Evolutionary conservation across 106 monocot species (phyloP).

Genomic region (Allium sativum): DNA sequence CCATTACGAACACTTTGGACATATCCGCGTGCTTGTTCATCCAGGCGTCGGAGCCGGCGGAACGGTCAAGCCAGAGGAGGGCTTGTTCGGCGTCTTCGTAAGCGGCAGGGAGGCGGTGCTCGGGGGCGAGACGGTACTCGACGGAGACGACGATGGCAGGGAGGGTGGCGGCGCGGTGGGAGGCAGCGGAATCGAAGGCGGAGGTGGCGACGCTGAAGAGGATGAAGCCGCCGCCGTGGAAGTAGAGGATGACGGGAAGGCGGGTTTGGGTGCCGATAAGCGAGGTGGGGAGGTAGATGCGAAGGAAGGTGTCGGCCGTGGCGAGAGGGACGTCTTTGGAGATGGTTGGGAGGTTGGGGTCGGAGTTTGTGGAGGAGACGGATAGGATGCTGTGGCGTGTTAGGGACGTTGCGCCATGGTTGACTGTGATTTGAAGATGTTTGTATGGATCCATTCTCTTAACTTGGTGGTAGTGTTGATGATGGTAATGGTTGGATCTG

Average conservation of each 20-base stretch:
- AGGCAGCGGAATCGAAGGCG: conserved; percentile 28
- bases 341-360: neutral
- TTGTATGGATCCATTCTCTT: neutral
- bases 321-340: conserved; percentile 1
- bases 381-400: neutral
- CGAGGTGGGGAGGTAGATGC: neutral
- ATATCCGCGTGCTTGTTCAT: conserved; percentile 13
- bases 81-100: conserved; percentile 46
- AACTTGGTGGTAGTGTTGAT: too few relatives aligned
- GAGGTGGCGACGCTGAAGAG: conserved; percentile 26
- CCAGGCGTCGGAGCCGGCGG: neutral
- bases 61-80: conserved; percentile 11
- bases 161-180: conserved; percentile 12
- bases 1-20: conserved; percentile 28
- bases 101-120: conserved; percentile 60
- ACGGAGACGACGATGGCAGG: conserved; percentile 50
- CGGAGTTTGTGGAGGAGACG: neutral
- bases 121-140: conserved; percentile 56
- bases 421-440: neutral
- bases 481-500: too few relatives aligned
- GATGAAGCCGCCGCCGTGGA: conserved; percentile 67
- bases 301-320: neutral
- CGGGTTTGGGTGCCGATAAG: neutral
- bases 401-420: neutral
- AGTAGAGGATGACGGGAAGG: conserved; percentile 40